Conservation (phyloP, 177 flowering plant genomes). For the Vitis hybrid region DNA sequence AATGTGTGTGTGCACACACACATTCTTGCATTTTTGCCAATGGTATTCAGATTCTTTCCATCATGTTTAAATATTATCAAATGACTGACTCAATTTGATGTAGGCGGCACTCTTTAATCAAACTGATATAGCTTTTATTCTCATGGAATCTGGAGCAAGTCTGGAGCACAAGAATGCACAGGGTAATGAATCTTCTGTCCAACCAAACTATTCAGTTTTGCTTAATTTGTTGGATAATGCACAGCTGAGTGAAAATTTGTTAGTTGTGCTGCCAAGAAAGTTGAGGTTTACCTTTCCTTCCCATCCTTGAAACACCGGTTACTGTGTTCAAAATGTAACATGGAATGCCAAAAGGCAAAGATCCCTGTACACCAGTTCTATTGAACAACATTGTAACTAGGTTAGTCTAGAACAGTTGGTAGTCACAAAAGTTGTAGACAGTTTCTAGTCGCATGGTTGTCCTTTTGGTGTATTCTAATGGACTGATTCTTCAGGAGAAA, state of each 20-base stretch:
- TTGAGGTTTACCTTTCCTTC: not conserved
- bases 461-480: not conserved
- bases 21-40: not conserved
- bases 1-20: not conserved
- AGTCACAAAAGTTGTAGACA: not conserved
- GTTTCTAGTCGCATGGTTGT: not conserved
- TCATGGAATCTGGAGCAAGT: constrained; percentile 86
- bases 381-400: not conserved
- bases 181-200: constrained; percentile 43
- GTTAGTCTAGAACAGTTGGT: not conserved
- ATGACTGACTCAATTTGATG: constrained; percentile 15
- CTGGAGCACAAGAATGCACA: constrained; percentile 77
- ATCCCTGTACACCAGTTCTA: not conserved
- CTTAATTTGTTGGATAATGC: too few relatives aligned
- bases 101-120: constrained; percentile 94
- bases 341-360: not conserved
- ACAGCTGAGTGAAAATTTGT: too few relatives aligned
- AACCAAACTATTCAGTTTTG: too few relatives aligned
- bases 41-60: not conserved
- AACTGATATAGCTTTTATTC: constrained; percentile 79
- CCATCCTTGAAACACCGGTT: not conserved
- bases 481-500: constrained; percentile 62
- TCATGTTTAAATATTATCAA: not conserved
- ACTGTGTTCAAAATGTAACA: not conserved
- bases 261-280: not conserved